Base-by-base conservation (phyloP, 441 rosid genomes). In the Croton laevigatus region DNA sequence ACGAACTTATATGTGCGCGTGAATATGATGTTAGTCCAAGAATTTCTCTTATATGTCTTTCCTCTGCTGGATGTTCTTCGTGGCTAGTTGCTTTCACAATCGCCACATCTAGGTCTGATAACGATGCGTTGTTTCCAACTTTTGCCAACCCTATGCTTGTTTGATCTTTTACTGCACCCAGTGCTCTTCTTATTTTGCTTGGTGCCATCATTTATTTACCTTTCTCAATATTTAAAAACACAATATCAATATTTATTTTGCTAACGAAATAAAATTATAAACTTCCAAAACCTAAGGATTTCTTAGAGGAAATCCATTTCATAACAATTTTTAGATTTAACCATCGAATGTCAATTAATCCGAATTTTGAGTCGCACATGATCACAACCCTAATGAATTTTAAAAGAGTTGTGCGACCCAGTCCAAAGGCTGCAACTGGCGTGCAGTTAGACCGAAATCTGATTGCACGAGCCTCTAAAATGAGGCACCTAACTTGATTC, bases 61-160 rank as follows among this genome's bases (percentile, higher is more conserved):
- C 98, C 11, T 91, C 97, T 0, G 97, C 94, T 0, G 97, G 97
- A 66, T 79, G 72, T 59, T 88, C 95, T 67, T 88, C 96, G 52
- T 94, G 98, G 57, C 95, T 78, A 10, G 97, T 94, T 22, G 94
- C 97, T 80, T 90, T 90, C 6, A 94, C 86, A 8, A 94, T 91
- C 45, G 97, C 97, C 0, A 91, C 90, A 52, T 94, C 95, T 3
- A 94, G 86, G 73, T 91, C 93, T 0, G 98, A 80, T 7, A 86
- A 52, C 0, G 93, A 85, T 73, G 82, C 76, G 80, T 87, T 89
- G 75, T 71, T 82, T 3, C 88, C 83, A 20, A 89, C 94, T 81
- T 87, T 94, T 53, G 97, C 97, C 13, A 94, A 80, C 40, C 97
- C 78, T 8, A 94, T 93, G 92, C 97, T 94, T 8, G 97, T 91